Conservation (phyloP, 2,329 filamentous ascomycete species). For the Chaetomium sp. region DNA sequence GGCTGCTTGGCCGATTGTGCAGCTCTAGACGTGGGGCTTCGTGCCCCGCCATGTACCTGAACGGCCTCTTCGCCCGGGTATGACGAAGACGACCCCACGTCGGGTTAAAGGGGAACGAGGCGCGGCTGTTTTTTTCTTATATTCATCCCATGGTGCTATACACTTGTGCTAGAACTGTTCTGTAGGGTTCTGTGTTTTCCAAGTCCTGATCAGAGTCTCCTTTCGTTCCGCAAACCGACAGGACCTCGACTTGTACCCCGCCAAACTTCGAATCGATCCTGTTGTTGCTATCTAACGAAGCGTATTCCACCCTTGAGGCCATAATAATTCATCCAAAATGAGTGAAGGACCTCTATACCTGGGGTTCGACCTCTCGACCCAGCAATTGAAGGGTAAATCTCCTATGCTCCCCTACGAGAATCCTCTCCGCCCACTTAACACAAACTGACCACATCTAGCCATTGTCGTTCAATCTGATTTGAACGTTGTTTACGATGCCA, state of each 20-base stretch:
- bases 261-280: too few relatives aligned
- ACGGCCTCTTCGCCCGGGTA: not conserved
- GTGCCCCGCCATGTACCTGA: conserved; percentile 16
- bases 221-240: too few relatives aligned
- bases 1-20: conserved; percentile 9
- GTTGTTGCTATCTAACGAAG: too few relatives aligned
- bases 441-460: conserved; percentile 39
- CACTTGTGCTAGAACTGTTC: not conserved
- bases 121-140: not conserved
- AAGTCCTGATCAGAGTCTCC: too few relatives aligned
- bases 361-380: conserved; percentile 93
- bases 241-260: too few relatives aligned
- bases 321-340: conserved; percentile 13
- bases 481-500: conserved; percentile 73
- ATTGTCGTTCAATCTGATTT: conserved; percentile 80
- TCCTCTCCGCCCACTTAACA: not conserved
- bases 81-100: conserved; percentile 17
- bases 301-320: not conserved
- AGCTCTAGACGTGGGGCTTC: conserved; percentile 4
- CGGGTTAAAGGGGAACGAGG: not conserved
- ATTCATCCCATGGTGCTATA: not conserved
- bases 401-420: not conserved
- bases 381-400: conserved; percentile 79
- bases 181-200: not conserved
- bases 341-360: conserved; percentile 62